Conservation (phyloP, 75 land plant genomes). For the Selaginella moellendorffii region DNA sequence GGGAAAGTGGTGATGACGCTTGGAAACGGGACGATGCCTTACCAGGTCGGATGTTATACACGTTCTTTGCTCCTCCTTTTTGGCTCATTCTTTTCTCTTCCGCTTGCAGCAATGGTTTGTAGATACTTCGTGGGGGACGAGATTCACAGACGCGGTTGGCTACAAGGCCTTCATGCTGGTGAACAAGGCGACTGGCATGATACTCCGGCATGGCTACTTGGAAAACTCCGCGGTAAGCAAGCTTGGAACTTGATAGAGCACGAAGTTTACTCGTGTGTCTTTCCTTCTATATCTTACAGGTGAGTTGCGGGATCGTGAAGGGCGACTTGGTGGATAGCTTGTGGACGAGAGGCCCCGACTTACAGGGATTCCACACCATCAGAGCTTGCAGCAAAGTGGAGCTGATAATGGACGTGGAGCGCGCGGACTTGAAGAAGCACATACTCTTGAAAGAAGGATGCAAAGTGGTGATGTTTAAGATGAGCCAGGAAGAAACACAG, state of each 20-base stretch:
- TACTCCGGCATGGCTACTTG: background rate
- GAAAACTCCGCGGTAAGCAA: background rate
- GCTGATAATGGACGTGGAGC: background rate
- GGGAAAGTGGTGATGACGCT: background rate
- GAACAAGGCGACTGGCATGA: background rate
- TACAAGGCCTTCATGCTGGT: background rate
- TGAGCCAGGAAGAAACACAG: background rate
- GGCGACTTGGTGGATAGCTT: background rate
- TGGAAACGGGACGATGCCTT: background rate
- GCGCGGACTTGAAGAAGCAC: background rate
- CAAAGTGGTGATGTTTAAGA: background rate
- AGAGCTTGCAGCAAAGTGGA: background rate
- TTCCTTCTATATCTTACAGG: background rate
- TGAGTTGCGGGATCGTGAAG: background rate
- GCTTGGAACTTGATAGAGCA: background rate
- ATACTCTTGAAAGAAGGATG: background rate
- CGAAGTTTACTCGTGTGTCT: background rate
- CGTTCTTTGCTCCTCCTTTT: background rate
- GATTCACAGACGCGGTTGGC: background rate
- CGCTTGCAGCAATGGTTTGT: background rate
- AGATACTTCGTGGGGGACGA: background rate
- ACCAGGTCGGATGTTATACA: background rate
- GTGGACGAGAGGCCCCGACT: background rate
- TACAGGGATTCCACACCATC: background rate
- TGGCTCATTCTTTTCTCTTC: background rate